Evolutionary conservation across 768 basidiomycete genomes (phyloP), one percentile per base, ranked within the genome.

Genomic region (Suillus variegatus): DNA sequence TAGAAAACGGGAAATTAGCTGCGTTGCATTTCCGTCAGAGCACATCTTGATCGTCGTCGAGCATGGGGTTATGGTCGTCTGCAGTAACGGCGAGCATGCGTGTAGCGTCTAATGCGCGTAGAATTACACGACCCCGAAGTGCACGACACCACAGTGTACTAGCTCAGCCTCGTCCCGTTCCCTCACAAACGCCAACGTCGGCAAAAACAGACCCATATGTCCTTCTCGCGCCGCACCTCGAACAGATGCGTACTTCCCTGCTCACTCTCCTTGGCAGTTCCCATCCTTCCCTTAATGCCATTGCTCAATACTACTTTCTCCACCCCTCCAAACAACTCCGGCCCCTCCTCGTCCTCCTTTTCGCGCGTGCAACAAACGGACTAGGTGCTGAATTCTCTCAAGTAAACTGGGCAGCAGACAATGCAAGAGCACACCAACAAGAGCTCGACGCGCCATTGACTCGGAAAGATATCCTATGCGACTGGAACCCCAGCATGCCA

Each of bases 361-460:
- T 97, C 77, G 82, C 93, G 20, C 90, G 91, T 64, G 97, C 96
- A 9, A 97, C 95, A 32, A 99, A 99, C 74, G 97, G 97, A 1
- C 80, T 97, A 40, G 92, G 93, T 5, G 73, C 79, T 3, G 76
- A 81, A 49, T 97, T 89, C 85, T 76, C 84, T 22, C 74, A 79
- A 62, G 90, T 88, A 68, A 74, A 78, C 55, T 88, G 86, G 86
- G 83, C 82, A 9, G 88, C 90, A 4, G 88, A 90, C 71, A 81
- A 82, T 62, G 81, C 81, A 20, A 80, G 82, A 40, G 85, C 88
- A 56, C 80, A 80, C 22, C 71, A 83, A 40, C 82, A 87, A 14
- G 87, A 88, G 71, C 83, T 97, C 65, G 89, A 98, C 79, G 82
- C 86, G 57, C 89, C 94, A n/a, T 81, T 99, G 67, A 88, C 86